Conservation (phyloP, 2,329 filamentous ascomycete species). For the Aspergillus ruber region DNA sequence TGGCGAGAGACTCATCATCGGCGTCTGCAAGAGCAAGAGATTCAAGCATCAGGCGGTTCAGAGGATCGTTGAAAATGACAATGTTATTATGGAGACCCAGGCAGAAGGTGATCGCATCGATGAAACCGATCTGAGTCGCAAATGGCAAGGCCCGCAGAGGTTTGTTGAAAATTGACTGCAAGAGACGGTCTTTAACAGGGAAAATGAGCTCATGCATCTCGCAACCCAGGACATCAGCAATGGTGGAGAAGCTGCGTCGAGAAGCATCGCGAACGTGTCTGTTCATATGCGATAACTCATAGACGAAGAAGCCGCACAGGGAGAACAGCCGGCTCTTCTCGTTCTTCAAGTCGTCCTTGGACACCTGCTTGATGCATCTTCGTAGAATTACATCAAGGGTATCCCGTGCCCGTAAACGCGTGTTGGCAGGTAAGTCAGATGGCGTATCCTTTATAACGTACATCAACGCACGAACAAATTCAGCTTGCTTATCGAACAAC, state of each 20-base stretch:
- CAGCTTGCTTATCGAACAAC: slow-evolving; percentile 73
- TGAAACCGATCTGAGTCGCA: slow-evolving; percentile 92
- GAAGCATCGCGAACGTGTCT: slow-evolving; percentile 86
- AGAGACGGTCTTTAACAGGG: slow-evolving; percentile 80
- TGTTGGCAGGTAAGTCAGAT: slow-evolving; percentile 83
- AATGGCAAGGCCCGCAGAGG: slow-evolving; percentile 89
- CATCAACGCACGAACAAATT: slow-evolving; percentile 84
- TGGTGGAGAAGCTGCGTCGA: slow-evolving; percentile 69
- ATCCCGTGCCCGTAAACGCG: slow-evolving; percentile 71
- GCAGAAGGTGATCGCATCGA: slow-evolving; percentile 95
- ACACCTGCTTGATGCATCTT: slow-evolving; percentile 69
- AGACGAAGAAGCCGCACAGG: slow-evolving; percentile 78
- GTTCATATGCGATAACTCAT: slow-evolving; percentile 91
- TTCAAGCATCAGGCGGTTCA: slow-evolving; percentile 87
- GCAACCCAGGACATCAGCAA: slow-evolving; percentile 69
- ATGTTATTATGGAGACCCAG: slow-evolving; percentile 83
- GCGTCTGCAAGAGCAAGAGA: slow-evolving; percentile 90
- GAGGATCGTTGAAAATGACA: slow-evolving; percentile 82
- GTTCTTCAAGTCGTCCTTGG: slow-evolving; percentile 70
- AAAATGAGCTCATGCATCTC: slow-evolving; percentile 83
- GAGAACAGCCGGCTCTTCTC: slow-evolving; percentile 62
- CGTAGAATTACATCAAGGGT: slow-evolving; percentile 74
- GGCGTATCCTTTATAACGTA: slow-evolving; percentile 99
- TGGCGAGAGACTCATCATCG: slow-evolving; percentile 82
- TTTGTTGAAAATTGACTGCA: slow-evolving; percentile 93